Conservation (phyloP, 352 stramenopile species). For the Phytophthora hybrid region DNA sequence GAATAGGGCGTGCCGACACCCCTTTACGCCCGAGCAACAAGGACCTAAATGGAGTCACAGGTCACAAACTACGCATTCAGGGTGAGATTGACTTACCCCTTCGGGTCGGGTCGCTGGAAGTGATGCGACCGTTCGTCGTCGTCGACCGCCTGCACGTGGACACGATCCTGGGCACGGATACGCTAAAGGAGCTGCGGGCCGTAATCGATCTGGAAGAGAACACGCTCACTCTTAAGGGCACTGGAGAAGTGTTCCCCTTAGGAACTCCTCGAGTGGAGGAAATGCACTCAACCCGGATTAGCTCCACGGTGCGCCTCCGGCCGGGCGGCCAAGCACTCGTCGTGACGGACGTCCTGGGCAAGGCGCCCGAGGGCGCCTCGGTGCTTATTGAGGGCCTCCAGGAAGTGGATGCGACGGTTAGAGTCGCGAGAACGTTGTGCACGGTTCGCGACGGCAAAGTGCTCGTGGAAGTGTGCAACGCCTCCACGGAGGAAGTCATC, state of each 20-base stretch:
- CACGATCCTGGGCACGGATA: neutral
- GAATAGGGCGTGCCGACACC: neutral
- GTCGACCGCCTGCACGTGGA: neutral
- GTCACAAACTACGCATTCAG: neutral
- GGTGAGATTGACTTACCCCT: neutral
- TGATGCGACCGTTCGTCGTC: neutral
- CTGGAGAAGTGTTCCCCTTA: neutral
- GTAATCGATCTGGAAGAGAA: neutral
- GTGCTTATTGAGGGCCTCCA: neutral
- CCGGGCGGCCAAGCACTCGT: neutral
- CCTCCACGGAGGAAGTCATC: neutral
- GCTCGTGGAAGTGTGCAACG: slow-evolving; percentile 5
- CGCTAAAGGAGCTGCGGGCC: neutral
- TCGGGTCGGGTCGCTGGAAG: neutral
- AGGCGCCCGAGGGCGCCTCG: neutral
- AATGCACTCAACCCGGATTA: neutral
- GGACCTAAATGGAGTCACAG: neutral
- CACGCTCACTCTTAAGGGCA: neutral
- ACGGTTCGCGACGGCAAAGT: neutral
- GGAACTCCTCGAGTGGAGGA: neutral
- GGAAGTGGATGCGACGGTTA: neutral
- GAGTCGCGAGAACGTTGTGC: neutral
- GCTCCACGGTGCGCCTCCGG: neutral
- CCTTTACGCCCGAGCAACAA: neutral
- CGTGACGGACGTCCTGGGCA: neutral